phyloP scores from a whole-genome alignment of 1,284 basidiomycete genomes.

The Fomes fomentarius region DNA sequence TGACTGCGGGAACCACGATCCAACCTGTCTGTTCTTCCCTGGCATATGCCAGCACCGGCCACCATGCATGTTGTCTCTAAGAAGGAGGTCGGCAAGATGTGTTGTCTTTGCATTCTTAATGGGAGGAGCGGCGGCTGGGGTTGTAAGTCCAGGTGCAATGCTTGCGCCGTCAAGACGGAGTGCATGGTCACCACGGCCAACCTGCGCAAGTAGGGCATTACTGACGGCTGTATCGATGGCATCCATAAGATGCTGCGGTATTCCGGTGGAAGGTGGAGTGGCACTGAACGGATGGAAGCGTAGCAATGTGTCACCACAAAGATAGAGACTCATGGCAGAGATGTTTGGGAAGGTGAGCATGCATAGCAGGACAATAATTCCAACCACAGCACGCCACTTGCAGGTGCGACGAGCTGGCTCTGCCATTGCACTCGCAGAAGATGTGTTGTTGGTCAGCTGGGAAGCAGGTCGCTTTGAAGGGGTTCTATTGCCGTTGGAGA shows the following conservation, averaged over 20 bases:
- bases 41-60: constrained; percentile 9
- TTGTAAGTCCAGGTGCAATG: not conserved
- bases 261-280: too few species aligned
- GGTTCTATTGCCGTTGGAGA: too few species aligned
- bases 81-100: not conserved
- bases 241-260: not conserved
- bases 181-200: not conserved
- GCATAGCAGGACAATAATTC: too few species aligned
- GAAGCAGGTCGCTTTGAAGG: too few species aligned
- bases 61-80: constrained; percentile 2
- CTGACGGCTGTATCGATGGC: not conserved
- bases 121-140: not conserved
- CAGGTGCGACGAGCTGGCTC: too few species aligned
- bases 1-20: not conserved
- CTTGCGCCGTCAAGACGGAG: not conserved
- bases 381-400: too few species aligned
- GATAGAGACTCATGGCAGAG: too few species aligned
- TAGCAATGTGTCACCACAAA: too few species aligned
- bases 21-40: constrained; percentile 4
- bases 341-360: too few species aligned
- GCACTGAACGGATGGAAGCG: too few species aligned
- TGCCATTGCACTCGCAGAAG: too few species aligned
- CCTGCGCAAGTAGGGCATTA: not conserved
- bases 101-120: not conserved
- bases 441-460: too few species aligned